Conservation (phyloP, 2,329 filamentous ascomycete genomes). For the Hansfordia pulvinata region DNA sequence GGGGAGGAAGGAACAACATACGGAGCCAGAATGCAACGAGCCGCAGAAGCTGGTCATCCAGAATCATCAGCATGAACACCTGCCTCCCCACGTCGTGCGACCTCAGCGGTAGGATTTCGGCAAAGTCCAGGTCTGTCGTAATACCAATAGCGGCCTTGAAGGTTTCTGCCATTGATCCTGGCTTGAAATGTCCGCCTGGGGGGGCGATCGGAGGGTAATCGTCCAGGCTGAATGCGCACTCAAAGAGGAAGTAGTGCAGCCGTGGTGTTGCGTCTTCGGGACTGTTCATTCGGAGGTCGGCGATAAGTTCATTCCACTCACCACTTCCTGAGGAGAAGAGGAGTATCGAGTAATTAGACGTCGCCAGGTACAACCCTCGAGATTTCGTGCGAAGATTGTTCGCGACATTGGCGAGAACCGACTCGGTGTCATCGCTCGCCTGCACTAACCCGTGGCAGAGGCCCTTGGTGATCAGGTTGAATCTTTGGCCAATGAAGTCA, state of each 20-base stretch:
- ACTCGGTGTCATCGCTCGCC: background rate
- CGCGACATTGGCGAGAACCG: background rate
- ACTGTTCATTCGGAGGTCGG: background rate
- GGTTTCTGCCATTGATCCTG: background rate
- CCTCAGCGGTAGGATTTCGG: conserved; percentile 8
- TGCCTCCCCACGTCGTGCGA: conserved; percentile 10
- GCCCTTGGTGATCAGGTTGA: background rate
- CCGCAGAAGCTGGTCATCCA: conserved; percentile 10
- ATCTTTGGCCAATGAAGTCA: background rate
- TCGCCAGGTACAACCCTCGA: background rate
- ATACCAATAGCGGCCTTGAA: background rate
- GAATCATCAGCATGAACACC: conserved; percentile 14
- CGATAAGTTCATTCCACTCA: too few relatives aligned
- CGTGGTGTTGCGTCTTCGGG: background rate
- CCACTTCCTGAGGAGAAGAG: background rate
- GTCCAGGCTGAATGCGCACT: too few relatives aligned
- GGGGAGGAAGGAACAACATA: conserved; percentile 7
- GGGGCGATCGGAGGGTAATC: background rate
- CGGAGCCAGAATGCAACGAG: conserved; percentile 15
- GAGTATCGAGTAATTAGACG: background rate
- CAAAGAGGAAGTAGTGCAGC: too few relatives aligned
- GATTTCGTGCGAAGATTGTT: background rate
- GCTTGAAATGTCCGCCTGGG: background rate
- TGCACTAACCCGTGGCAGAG: background rate
- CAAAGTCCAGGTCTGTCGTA: conserved; percentile 1